Conservation (phyloP, 108 stramenopile species). For the Phaeodactylum tricornutum region DNA sequence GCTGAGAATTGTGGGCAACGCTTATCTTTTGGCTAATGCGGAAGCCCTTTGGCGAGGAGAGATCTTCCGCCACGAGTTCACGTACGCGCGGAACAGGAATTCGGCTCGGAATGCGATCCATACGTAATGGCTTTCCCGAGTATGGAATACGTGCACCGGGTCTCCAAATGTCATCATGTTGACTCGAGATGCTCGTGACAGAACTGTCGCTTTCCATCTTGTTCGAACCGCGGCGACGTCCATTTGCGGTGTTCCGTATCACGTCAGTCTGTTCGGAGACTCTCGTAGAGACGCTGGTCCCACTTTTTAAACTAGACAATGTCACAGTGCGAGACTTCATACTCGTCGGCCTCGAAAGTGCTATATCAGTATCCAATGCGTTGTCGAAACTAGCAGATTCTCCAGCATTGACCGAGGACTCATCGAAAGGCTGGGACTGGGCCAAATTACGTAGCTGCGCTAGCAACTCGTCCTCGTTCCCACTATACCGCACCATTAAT, state of each 20-base stretch:
- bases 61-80: neutral
- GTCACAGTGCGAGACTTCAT: too few species aligned
- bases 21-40: neutral
- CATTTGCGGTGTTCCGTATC: neutral
- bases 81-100: neutral
- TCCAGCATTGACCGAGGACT: conserved; percentile 5
- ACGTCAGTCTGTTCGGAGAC: neutral
- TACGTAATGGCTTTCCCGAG: too few species aligned
- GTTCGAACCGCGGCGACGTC: neutral
- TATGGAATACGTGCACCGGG: too few species aligned
- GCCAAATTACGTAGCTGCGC: conserved; percentile 13
- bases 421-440: conserved; percentile 27
- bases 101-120: neutral
- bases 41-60: neutral
- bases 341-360: neutral
- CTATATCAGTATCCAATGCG: neutral
- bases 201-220: neutral
- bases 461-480: conserved; percentile 21
- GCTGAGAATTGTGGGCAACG: neutral
- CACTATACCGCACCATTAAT: conserved; percentile 12
- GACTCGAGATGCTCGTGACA: too few species aligned
- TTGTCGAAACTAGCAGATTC: neutral
- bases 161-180: neutral
- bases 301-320: too few species aligned
- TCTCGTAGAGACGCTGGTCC: neutral